These are phyloP conservation scores for Sugiyamaella marilandica DNA, from an alignment of 805 yeast species.

Conservation along the genomic window DNA sequence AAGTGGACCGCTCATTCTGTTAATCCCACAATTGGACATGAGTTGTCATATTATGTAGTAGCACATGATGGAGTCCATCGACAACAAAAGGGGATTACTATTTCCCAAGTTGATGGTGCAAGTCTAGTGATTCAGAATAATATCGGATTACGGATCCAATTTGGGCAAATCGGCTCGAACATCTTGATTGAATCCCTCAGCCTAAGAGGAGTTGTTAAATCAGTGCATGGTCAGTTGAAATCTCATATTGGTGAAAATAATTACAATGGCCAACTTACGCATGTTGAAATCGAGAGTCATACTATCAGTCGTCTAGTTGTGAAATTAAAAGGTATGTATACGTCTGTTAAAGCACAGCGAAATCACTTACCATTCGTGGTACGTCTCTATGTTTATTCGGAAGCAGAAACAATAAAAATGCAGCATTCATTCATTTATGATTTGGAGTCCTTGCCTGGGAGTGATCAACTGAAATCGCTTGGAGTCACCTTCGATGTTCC, in stretches of 20 bases:
- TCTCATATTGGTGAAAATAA: background rate
- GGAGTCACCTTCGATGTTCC: constrained; percentile 5
- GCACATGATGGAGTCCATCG: background rate
- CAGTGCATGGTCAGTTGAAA: background rate
- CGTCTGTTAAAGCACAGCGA: background rate
- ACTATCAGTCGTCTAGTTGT: background rate
- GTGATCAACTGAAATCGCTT: background rate
- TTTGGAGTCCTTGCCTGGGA: background rate
- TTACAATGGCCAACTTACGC: background rate
- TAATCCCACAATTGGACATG: background rate
- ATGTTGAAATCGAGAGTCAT: background rate
- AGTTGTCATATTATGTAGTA: background rate
- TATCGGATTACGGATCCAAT: background rate
- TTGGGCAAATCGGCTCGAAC: background rate
- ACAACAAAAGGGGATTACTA: background rate
- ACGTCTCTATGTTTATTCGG: constrained; percentile 4
- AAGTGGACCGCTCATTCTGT: constrained; percentile 8
- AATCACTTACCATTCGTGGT: constrained; percentile 3
- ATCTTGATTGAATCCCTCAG: background rate
- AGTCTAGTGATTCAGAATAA: background rate
- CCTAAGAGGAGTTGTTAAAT: background rate
- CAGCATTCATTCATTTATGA: constrained; percentile 8
- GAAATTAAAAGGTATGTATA: background rate
- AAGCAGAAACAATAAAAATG: background rate
- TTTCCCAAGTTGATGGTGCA: background rate